Conservation (phyloP, 805 yeast genomes). For the Yarrowia sp. region DNA sequence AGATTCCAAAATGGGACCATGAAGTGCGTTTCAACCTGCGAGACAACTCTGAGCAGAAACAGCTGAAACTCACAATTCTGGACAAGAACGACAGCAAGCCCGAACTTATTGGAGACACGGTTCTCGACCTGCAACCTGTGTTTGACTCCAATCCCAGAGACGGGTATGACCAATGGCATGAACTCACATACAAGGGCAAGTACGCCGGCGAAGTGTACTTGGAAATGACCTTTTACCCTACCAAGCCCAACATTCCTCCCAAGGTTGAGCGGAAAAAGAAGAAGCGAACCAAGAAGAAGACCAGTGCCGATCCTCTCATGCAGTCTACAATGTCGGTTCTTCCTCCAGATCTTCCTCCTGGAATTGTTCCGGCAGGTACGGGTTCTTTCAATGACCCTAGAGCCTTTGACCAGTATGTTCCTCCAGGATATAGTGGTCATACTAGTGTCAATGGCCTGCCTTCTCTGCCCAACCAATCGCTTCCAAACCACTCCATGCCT, state of each 20-base stretch:
- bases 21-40: conserved; percentile 38
- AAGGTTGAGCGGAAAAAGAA: conserved; percentile 27
- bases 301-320: neutral
- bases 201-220: conserved; percentile 85
- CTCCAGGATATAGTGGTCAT: neutral
- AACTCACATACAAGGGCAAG: conserved; percentile 59
- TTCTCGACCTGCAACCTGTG: conserved; percentile 72
- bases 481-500: neutral
- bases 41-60: conserved; percentile 44
- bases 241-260: conserved; percentile 33
- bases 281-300: neutral
- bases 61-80: conserved; percentile 66
- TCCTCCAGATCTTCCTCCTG: neutral
- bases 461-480: neutral
- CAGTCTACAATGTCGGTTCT: neutral
- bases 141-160: conserved; percentile 61
- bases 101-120: conserved; percentile 76
- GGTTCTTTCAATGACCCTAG: conserved; percentile 10
- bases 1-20: conserved; percentile 75
- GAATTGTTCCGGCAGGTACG: conserved; percentile 11
- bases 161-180: conserved; percentile 86
- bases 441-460: neutral
- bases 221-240: conserved; percentile 88
- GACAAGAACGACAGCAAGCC: conserved; percentile 79
- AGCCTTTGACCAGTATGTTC: conserved; percentile 15